Conservation (phyloP, 139 green algal species). For the Diplosphaera chodatii region DNA sequence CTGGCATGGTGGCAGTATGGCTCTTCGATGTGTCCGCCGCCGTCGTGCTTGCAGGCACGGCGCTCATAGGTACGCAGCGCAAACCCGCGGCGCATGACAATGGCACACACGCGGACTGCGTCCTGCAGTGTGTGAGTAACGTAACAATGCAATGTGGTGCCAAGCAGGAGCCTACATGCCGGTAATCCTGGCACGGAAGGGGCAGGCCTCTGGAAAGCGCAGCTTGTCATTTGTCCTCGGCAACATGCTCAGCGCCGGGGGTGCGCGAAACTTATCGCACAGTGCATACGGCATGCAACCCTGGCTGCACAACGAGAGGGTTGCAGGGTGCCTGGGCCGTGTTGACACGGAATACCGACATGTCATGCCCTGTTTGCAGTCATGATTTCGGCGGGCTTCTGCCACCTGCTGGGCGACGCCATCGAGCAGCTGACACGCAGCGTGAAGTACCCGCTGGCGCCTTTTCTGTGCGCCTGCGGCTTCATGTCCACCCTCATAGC, state of each 20-base stretch:
- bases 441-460: slow-evolving; percentile 29
- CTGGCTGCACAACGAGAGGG: too few relatives aligned
- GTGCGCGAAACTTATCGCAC: too few relatives aligned
- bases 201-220: slow-evolving; percentile 12
- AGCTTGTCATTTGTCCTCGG: slow-evolving; percentile 66
- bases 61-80: slow-evolving; percentile 16
- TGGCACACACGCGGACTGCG: too few relatives aligned
- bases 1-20: neutral
- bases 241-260: slow-evolving; percentile 70
- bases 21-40: slow-evolving; percentile 29
- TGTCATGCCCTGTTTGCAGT: too few relatives aligned
- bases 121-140: too few relatives aligned
- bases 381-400: slow-evolving; percentile 73
- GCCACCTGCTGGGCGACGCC: slow-evolving; percentile 56
- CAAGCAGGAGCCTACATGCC: slow-evolving; percentile 36
- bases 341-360: too few relatives aligned
- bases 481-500: slow-evolving; percentile 37
- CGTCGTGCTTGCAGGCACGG: slow-evolving; percentile 21
- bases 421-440: slow-evolving; percentile 13
- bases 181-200: slow-evolving; percentile 8
- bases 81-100: too few relatives aligned
- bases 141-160: too few relatives aligned
- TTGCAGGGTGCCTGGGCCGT: too few relatives aligned
- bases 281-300: too few relatives aligned
- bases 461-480: slow-evolving; percentile 41